Evolutionary conservation across 306 rosid genomes (phyloP), one percentile per base, ranked within the genome.

Genomic region (Dalbergia cochinchinensis): DNA sequence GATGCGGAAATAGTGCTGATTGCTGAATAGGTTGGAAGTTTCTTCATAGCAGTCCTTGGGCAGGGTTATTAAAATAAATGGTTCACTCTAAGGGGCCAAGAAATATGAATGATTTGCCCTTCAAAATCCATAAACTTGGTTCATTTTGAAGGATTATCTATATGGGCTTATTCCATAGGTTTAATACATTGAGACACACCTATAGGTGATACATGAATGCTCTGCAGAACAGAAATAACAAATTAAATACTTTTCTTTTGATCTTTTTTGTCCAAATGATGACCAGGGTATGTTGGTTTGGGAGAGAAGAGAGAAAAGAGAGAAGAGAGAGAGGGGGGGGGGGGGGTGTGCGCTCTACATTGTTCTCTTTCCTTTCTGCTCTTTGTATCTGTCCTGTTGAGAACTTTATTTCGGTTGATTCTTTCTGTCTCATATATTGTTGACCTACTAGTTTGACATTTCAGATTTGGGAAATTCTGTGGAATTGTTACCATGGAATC

Each of bases 391-490:
- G 44, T 26, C 26, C 31, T 79, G 47, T 15, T 0, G 11, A 33
- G 44, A 26, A 42, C 53, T 69, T 79, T 71, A 59, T 86, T 71
- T 31, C 42, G 2, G 41, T 60, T 67, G 53, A 48, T 68, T 84
- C 48, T 45, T 80, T 31, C 16, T 50, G 22, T 58, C 63, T 72
- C 64, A 69, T 72, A 47, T 74, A 60, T 75, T 48, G 55, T 80
- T 85, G 70, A 72, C 83, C 72, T 57, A 8, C 64, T 44, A 69
- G 19, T 83, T 68, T 83, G 80, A 50, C 73, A 65, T 81, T 83
- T 16, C 74, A 95, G 98, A 71, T 95, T 95, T 78, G 95, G 92
- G 75, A 92, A 84, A 84, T 95, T 95, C 83, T 95, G 99, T 86
- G 97, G 97, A 76, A 88, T 92, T 35, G 88, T 94, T 65, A 94